Base-by-base conservation (phyloP, 371 early-diverging fungal genomes). In the Apophysomyces sp. region DNA sequence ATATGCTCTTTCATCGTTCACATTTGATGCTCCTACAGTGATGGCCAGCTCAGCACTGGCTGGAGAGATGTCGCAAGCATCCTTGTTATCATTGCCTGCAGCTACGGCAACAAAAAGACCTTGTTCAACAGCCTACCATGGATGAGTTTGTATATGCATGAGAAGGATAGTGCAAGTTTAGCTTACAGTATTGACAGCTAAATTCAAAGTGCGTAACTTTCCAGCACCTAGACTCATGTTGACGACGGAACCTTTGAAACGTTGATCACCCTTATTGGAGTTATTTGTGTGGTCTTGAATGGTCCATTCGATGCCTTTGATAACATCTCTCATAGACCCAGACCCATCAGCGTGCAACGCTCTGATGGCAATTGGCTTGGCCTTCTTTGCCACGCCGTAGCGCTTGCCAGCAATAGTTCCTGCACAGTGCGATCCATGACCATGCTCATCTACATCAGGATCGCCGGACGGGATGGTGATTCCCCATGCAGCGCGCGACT, bases 61-160 rank as follows among this genome's bases (percentile, higher is more conserved):
- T 16, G 99, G 99, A 8, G 96, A 95, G 74, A 88, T 92, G 57
- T 86, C 74, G 85, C 99, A 99, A 9, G 99, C 99, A 68, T 96
- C 90, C 24, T 81, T 71, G 75, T 90, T 87, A 69, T 94, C 92
- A 84, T 99, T 99, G 28, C 99, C 99, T 16, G 99, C 99, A 52
- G 99, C 99, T 18, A 96, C 96, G 15, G 94, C 92, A 81, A 97
- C 94, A 75, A 86, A 77, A 30, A 98, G 81, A 61, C 96, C 95
- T 24, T 77, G 74, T 11, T 82, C 70, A 52, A 94, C 90, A 60
- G 94, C 94, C 61, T 74, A 69, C 3, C 2, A 44, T 21, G 21
- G 21, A 1, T 44, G 21, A 7, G 21, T 16, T 21, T 44, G 37
- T 44, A 16, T 34, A 34, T 36, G 52, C 8, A 53, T 29, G 15